Percentiles rank a stretch among this genome's conserved stretches.
Conservation (phyloP, 2,329 filamentous ascomycete genomes). For the Akanthomyces muscarius region DNA sequence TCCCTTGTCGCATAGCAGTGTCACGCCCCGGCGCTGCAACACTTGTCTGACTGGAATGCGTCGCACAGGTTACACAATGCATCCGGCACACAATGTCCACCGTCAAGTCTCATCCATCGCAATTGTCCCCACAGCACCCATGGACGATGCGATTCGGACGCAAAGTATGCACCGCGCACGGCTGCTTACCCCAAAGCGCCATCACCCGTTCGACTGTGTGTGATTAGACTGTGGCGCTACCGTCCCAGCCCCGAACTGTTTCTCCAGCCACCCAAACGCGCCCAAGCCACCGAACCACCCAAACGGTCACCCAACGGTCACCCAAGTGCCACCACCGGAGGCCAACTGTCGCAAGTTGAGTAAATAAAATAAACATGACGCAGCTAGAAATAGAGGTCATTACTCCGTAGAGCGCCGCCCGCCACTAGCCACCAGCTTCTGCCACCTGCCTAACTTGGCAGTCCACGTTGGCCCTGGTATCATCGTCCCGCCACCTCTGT, state of each 20-base stretch:
- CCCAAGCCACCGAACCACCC: neutral
- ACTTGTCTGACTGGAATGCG: conserved; percentile 14
- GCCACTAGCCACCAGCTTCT: neutral
- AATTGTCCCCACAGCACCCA: neutral
- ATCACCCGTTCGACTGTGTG: neutral
- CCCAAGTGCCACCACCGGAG: neutral
- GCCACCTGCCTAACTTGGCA: neutral
- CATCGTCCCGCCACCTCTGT: neutral
- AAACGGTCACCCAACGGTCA: neutral
- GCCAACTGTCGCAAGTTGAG: neutral
- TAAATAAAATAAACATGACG: neutral
- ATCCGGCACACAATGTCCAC: neutral
- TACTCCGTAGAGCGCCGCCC: neutral
- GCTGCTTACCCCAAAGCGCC: neutral
- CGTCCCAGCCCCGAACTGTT: neutral
- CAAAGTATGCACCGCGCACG: neutral
- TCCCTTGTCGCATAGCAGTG: conserved; percentile 13
- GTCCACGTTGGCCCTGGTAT: neutral
- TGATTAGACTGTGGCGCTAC: neutral
- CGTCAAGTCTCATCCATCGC: neutral
- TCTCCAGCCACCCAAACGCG: neutral
- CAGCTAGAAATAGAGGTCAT: neutral
- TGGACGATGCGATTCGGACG: neutral
- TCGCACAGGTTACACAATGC: conserved; percentile 13
- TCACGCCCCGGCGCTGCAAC: conserved; percentile 10